Conservation (phyloP, 2,329 filamentous ascomycete species). For the Furcasterigmium furcatum region DNA sequence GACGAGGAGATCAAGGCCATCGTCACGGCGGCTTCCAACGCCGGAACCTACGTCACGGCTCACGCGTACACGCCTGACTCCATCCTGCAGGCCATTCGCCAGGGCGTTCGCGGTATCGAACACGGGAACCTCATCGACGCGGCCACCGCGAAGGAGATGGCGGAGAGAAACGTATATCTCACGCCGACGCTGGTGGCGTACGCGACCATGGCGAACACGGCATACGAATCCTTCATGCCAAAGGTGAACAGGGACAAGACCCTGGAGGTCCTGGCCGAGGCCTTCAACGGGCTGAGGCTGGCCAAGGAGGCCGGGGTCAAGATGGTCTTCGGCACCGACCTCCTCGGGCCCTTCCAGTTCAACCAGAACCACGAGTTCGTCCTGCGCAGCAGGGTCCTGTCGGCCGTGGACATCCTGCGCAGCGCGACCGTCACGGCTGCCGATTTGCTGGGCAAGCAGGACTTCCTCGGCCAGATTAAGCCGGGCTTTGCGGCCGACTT, state of each 20-base stretch:
- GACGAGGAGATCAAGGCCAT: too few relatives aligned
- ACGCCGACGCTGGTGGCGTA: slow-evolving; percentile 55
- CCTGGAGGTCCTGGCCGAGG: slow-evolving; percentile 40
- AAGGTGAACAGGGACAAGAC: slow-evolving; percentile 46
- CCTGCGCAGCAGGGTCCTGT: slow-evolving; percentile 19
- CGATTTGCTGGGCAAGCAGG: slow-evolving; percentile 40
- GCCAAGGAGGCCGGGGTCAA: slow-evolving; percentile 48
- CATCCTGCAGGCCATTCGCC: too few relatives aligned
- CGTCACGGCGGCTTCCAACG: too few relatives aligned
- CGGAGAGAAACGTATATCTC: slow-evolving; percentile 40
- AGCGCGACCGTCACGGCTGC: slow-evolving; percentile 44
- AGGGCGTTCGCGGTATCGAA: too few relatives aligned
- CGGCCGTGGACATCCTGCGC: too few relatives aligned
- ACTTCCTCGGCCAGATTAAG: slow-evolving; percentile 45
- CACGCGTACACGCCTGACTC: too few relatives aligned
- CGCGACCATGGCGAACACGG: slow-evolving; percentile 40
- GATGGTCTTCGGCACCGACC: slow-evolving; percentile 50
- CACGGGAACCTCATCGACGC: too few relatives aligned
- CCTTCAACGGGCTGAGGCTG: slow-evolving; percentile 42
- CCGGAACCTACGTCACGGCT: too few relatives aligned
- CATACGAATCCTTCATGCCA: slow-evolving; percentile 39
- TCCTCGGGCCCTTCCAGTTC: slow-evolving; percentile 24
- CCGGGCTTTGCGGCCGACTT: slow-evolving; percentile 50
- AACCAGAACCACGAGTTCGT: slow-evolving; percentile 29
- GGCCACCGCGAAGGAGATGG: too few relatives aligned